Conservation (phyloP, 2,329 filamentous ascomycete species). For the Aspergillus clavatus region DNA sequence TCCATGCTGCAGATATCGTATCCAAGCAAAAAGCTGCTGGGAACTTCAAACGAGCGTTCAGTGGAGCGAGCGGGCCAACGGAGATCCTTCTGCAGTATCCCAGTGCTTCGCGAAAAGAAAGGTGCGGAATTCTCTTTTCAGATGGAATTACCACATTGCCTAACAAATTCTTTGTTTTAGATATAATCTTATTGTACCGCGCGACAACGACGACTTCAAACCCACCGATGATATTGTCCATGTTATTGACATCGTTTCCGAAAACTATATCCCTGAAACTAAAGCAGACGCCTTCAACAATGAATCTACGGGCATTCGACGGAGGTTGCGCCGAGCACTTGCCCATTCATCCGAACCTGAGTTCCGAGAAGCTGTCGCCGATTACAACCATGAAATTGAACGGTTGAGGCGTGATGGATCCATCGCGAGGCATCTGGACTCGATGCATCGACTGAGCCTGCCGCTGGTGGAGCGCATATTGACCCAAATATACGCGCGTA, state of each 20-base stretch:
- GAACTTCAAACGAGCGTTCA: conserved; percentile 51
- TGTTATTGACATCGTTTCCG: conserved; percentile 64
- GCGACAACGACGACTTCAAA: conserved; percentile 70
- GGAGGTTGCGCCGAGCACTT: conserved; percentile 70
- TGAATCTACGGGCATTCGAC: conserved; percentile 67
- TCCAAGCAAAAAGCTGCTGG: conserved; percentile 37
- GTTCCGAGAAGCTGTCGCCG: conserved; percentile 67
- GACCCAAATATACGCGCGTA: conserved; percentile 83
- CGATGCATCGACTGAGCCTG: conserved; percentile 63
- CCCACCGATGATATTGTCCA: conserved; percentile 64
- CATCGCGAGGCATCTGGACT: conserved; percentile 66
- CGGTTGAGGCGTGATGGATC: conserved; percentile 64
- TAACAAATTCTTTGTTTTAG: conserved; percentile 34
- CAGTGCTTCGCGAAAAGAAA: conserved; percentile 64
- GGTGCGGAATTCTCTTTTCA: conserved; percentile 40
- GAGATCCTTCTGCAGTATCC: conserved; percentile 77
- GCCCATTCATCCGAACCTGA: conserved; percentile 63
- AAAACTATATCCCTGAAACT: conserved; percentile 71
- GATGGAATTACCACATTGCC: background rate
- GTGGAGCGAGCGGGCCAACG: conserved; percentile 39
- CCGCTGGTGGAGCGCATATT: conserved; percentile 75
- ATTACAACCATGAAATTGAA: conserved; percentile 71
- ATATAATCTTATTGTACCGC: conserved; percentile 72
- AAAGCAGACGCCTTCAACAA: conserved; percentile 65
- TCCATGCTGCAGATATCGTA: conserved; percentile 49